Evolutionary conservation across 805 yeast genomes (phyloP).

Genomic region (Candida arabinofermentans): DNA sequence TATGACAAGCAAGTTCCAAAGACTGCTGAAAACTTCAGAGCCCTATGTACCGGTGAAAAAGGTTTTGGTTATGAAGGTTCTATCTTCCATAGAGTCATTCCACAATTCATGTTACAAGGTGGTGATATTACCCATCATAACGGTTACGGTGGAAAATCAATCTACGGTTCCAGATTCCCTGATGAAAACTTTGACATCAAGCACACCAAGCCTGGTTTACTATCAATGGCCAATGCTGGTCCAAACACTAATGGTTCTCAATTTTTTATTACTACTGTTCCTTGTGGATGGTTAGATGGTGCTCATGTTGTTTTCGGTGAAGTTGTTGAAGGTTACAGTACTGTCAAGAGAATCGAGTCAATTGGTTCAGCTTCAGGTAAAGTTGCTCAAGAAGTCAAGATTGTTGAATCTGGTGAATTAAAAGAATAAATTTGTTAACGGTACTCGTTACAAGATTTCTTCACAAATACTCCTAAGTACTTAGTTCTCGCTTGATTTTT

Average conservation of each 20-base stretch:
- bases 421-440: constrained; percentile 15
- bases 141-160: constrained; percentile 90
- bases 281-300: constrained; percentile 87
- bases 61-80: constrained; percentile 87
- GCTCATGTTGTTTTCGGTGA: constrained; percentile 96
- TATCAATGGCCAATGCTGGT: constrained; percentile 97
- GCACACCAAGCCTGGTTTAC: constrained; percentile 77
- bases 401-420: constrained; percentile 58
- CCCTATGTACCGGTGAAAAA: constrained; percentile 83
- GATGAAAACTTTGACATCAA: constrained; percentile 73
- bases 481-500: not conserved
- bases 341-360: constrained; percentile 80
- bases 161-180: constrained; percentile 72
- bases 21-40: constrained; percentile 95
- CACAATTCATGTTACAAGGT: constrained; percentile 95
- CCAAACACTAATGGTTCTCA: constrained; percentile 98
- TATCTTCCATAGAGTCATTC: constrained; percentile 93
- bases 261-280: constrained; percentile 90
- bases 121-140: constrained; percentile 81
- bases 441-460: not conserved
- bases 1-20: constrained; percentile 91
- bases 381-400: constrained; percentile 44
- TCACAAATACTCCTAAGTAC: not conserved
- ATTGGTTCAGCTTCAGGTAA: constrained; percentile 48
- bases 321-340: constrained; percentile 77